Evolutionary conservation across 2,329 filamentous ascomycete species (phyloP).

Genomic region (Beauveria bassiana): DNA sequence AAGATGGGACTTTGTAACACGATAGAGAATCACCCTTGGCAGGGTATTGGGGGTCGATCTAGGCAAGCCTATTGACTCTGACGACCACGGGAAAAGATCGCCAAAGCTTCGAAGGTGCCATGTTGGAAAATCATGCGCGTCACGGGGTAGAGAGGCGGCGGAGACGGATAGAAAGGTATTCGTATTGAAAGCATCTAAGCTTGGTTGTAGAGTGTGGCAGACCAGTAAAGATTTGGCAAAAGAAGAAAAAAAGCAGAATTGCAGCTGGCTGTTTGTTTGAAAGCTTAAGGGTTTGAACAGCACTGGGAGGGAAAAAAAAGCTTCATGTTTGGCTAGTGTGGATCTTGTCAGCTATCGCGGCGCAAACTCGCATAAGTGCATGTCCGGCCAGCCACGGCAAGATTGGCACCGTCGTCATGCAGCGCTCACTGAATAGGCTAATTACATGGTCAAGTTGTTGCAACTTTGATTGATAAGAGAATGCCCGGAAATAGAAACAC

Average conservation of each 20-base stretch:
- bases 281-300: not conserved
- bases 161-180: not conserved
- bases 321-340: not conserved
- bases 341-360: constrained; percentile 1
- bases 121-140: not conserved
- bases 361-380: constrained; percentile 10
- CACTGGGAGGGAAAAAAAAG: not conserved
- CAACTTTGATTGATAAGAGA: not conserved
- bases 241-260: not conserved
- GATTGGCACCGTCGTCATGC: not conserved
- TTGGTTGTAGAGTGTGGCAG: not conserved
- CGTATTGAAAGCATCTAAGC: constrained; percentile 4
- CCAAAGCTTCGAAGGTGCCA: constrained; percentile 93
- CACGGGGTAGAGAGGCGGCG: not conserved
- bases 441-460: not conserved
- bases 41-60: constrained; percentile 68
- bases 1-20: constrained; percentile 81
- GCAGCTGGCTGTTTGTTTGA: not conserved
- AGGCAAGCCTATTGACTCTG: constrained; percentile 82
- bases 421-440: not conserved
- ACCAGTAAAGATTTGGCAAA: not conserved
- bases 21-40: constrained; percentile 85
- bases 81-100: constrained; percentile 61
- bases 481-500: not conserved
- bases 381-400: not conserved